Evolutionary conservation across 352 stramenopile genomes (phyloP), one percentile per base, ranked within the genome.

Genomic region (Phytophthora citricola): DNA sequence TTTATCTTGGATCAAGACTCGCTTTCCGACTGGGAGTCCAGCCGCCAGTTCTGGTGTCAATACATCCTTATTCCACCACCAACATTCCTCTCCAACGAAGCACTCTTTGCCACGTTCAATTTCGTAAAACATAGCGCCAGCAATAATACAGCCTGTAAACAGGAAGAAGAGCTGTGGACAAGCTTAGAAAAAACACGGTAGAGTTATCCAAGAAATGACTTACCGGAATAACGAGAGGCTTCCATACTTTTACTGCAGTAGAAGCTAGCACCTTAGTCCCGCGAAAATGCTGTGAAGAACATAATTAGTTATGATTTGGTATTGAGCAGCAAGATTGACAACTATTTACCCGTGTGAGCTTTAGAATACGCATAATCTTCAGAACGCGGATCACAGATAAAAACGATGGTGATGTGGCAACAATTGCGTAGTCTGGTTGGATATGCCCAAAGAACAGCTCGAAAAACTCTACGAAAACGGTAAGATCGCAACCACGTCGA

Each of bases 301-400:
- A 52, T 6, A 20, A 20, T 34, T 24, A 29, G 32, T 32, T 17
- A 53, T 36, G 45, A 39, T 6, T 14, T 41, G 6, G 14, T 15
- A 7, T n/a, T 22, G 5, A 3, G 38, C 38, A n/a, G 38, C 14
- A 43, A 10, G 5, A 10, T 12, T 36, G 10, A 12, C 10, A 44
- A 43, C 29, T 38, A 56, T 14, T 31, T 65, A 91, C 82, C 44
- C 78, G 54, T 14, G 79, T 88, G 14, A 94, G 58, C 43, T 92
- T 94, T 15, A 94, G 66, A 24, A 94, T 89, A 4, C 85, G 86
- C 63, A 87, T 79, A 14, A 84, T 91, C 50, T 92, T 94, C 20
- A 90, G 62, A 2, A 91, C 73, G 4, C 82, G 84, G 8, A 92
- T 80, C 12, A 88, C 71, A 0, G 86, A 90, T 29, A 91, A 34